A percentile compares a stretch with the other conserved stretches of the same genome.
These are phyloP conservation scores for Pinus albicaulis DNA, from an alignment of 75 land plant species.

Conservation along the genomic window DNA sequence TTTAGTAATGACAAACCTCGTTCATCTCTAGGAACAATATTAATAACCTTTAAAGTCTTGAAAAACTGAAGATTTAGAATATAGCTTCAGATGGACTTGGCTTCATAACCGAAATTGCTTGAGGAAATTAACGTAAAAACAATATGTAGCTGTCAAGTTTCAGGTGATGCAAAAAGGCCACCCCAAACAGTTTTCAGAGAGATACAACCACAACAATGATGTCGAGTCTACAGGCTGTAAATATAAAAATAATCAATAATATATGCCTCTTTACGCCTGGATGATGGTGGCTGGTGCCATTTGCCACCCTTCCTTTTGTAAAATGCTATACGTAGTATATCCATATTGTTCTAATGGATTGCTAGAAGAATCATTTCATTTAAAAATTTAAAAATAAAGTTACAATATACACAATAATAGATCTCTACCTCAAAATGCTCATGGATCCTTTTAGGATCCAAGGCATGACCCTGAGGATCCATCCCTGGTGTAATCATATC, in stretches of 20 bases:
- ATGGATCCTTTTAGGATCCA: constrained; percentile 69
- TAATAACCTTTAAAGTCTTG: background rate
- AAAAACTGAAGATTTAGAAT: background rate
- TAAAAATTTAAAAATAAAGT: no score
- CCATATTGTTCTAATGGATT: no score
- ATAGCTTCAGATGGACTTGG: background rate
- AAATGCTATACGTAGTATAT: no score
- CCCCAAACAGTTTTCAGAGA: background rate
- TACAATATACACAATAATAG: no score
- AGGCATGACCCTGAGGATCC: constrained; percentile 61
- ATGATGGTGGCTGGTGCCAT: no score
- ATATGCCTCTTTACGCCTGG: no score
- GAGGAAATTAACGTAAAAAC: background rate
- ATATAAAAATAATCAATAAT: no score
- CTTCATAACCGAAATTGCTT: background rate
- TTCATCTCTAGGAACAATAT: background rate
- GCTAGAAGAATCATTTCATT: no score
- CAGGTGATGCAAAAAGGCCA: background rate
- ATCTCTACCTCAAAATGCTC: constrained; percentile 61
- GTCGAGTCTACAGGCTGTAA: no score
- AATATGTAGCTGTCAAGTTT: background rate
- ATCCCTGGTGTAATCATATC: constrained; percentile 78
- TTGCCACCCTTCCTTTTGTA: no score
- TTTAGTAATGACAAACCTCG: background rate
- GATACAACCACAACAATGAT: background rate